Evolutionary conservation across 805 yeast genomes (phyloP), one percentile per base, ranked within the genome.

Genomic region (Candida succiphila): DNA sequence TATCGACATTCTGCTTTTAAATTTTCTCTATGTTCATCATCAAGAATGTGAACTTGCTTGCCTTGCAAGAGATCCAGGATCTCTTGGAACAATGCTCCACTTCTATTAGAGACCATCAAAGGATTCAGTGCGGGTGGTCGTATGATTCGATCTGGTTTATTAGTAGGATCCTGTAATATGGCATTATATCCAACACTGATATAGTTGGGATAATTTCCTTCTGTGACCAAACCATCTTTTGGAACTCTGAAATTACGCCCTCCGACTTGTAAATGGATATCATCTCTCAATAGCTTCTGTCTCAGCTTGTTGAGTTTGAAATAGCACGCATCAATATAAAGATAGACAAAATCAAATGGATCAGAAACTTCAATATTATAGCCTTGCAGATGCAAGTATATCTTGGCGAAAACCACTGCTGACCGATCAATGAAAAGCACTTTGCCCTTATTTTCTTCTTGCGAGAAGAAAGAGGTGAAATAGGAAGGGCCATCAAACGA

Each of bases 401-500:
- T 81, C 40, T 65, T 61, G 35, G 73, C 71, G 51, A 87, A 87
- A 0, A 83, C 70, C 2, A 54, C 60, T 0, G 94, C 80, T 8
- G 79, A 77, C 25, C 96, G 61, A 52, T 87, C 96, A 35, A 87
- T 73, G 45, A 73, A 75, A 8, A 84, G 52, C 1, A 67, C 56
- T 26, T 60, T 62, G 7, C 49, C 49, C 14, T 54, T 46, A 37
- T 67, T 67, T 3, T 45, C 45, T 17, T 48, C 61, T 16, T 58
- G 47, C 5, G 46, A 44, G 51, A 87, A 87, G 58, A 63, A 84
- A 19, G 68, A 63, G 3, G 96, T 85, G 61, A 87, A 88, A 51
- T 82, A 86, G 4, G 94, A 83, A 0, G 96, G 96, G 0, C 79
- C 78, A 56, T 87, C 96, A 2, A 82, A 81, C 18, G 86, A 79